A percentile compares a stretch with the other conserved stretches of the same genome.
Evolutionary conservation across 768 basidiomycete genomes (phyloP).

Genomic region (Nidularia pulvinata): DNA sequence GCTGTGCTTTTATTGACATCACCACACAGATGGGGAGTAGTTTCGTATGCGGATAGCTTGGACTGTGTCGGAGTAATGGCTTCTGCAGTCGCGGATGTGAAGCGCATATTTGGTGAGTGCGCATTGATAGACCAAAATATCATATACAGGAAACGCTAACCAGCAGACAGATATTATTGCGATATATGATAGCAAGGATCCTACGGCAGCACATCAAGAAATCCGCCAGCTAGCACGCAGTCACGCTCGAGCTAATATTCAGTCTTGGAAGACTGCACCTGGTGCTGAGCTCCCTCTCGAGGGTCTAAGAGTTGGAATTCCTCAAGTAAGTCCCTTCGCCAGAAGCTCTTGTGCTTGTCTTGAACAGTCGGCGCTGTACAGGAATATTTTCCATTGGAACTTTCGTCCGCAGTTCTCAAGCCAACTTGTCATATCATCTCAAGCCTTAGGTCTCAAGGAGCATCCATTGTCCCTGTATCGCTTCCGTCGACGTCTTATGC

Average conservation of each 20-base stretch:
- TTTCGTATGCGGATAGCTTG: slow-evolving; percentile 93
- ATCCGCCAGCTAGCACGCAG: slow-evolving; percentile 22
- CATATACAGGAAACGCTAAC: neutral
- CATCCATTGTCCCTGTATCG: slow-evolving; percentile 68
- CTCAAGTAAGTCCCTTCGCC: slow-evolving; percentile 46
- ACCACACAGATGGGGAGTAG: slow-evolving; percentile 76
- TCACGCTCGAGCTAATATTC: slow-evolving; percentile 9
- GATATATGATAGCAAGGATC: slow-evolving; percentile 68
- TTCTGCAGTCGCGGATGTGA: slow-evolving; percentile 42
- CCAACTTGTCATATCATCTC: slow-evolving; percentile 46
- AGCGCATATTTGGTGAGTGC: slow-evolving; percentile 65
- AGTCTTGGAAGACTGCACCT: neutral
- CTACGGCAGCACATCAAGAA: slow-evolving; percentile 59
- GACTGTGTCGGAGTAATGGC: slow-evolving; percentile 92
- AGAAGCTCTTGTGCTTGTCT: neutral
- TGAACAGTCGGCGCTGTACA: slow-evolving; percentile 7
- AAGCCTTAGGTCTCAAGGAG: slow-evolving; percentile 49
- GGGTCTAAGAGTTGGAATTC: slow-evolving; percentile 74
- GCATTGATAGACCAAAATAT: neutral
- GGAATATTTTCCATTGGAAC: slow-evolving; percentile 83
- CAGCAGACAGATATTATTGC: slow-evolving; percentile 38
- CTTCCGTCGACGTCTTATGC: slow-evolving; percentile 70
- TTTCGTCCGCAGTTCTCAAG: slow-evolving; percentile 42
- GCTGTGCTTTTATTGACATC: neutral
- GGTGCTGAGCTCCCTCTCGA: slow-evolving; percentile 20